Evolutionary conservation across 2,329 filamentous ascomycete genomes (phyloP), one percentile per base, ranked within the genome.

Genomic region (Lasiodiplodia theobromae): DNA sequence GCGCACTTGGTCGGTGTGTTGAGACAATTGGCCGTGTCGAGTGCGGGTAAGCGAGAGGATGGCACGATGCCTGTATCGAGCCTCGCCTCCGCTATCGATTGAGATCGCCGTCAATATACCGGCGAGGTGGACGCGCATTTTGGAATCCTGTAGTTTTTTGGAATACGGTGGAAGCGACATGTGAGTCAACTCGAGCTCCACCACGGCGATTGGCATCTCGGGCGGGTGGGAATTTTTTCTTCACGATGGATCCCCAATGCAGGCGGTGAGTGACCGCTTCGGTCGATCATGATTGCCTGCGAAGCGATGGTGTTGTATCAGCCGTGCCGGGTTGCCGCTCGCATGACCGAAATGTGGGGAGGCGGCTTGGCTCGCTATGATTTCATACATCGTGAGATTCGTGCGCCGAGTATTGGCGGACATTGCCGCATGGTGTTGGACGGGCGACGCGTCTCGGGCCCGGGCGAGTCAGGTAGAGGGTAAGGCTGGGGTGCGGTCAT

Each of bases 351-450:
- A 51, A 11, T 64, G 60, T 52, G 58, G 58, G 58, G 58, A 63
- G 10, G 12, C 12, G 40, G 34, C 40, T 44, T 63, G 58, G 23
- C 40, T 11, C 14, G 60, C 47, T 23, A 64, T 64, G 60, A 64
- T 64, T 64, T 64, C 60, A 64, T 64, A 64, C 60, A 64, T 64
- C 60, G 60, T 52, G 60, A 64, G 60, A 34, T 62, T 62, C 23
- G 34, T 12, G 38, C 14, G 1, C 57, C 16, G 28, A 21, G 60
- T 64, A 52, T 64, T 52, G 60, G 47, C 60, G 60, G 60, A 38
- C 14, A 38, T 12, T 52, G 44, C 60, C 60, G 60, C 14, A 25
- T 64, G 60, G 60, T 64, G 60, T 64, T 63, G 58, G 58, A 34
- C 23, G 23, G 58, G 21, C 14, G 21, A 34, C 57, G 57, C 57